Evolutionary conservation across 495 filamentous ascomycete species (phyloP).

Genomic region (Evansstolkia leycettana): DNA sequence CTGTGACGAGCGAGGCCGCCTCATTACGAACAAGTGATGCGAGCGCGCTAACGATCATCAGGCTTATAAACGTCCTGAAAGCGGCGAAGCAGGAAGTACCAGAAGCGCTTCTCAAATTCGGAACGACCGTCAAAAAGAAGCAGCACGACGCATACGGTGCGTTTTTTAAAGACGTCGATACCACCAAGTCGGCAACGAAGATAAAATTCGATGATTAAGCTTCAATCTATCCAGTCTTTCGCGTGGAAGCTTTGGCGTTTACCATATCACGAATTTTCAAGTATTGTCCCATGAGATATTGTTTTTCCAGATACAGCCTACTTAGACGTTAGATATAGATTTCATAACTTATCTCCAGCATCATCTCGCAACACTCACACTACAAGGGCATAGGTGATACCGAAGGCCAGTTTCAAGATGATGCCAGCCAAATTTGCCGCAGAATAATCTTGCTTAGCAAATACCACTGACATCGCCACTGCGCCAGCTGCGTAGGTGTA

Average conservation of each 20-base stretch:
- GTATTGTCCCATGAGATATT: constrained; percentile 41
- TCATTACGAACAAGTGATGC: not conserved
- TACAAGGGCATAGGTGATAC: constrained; percentile 37
- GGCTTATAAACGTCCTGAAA: constrained; percentile 82
- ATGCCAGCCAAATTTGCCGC: constrained; percentile 29
- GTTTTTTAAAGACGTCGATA: constrained; percentile 74
- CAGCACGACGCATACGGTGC: constrained; percentile 83
- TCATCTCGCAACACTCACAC: constrained; percentile 41
- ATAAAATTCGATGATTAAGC: constrained; percentile 74
- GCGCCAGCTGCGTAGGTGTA: constrained; percentile 21
- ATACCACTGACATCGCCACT: constrained; percentile 18
- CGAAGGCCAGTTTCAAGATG: constrained; percentile 36
- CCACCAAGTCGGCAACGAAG: constrained; percentile 74
- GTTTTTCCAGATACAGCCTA: constrained; percentile 49
- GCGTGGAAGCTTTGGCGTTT: constrained; percentile 8
- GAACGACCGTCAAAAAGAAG: constrained; percentile 99
- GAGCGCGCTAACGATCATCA: constrained; percentile 7
- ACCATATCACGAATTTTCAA: constrained; percentile 20
- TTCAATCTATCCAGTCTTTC: constrained; percentile 9
- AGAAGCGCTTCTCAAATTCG: constrained; percentile 80
- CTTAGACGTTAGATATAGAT: constrained; percentile 6
- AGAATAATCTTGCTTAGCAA: constrained; percentile 12
- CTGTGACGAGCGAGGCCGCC: too few relatives aligned
- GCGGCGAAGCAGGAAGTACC: constrained; percentile 81
- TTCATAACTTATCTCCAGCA: not conserved